These are phyloP conservation scores for Fusarium mundagurra DNA, from an alignment of 2,329 filamentous ascomycete genomes.

Conservation along the genomic window DNA sequence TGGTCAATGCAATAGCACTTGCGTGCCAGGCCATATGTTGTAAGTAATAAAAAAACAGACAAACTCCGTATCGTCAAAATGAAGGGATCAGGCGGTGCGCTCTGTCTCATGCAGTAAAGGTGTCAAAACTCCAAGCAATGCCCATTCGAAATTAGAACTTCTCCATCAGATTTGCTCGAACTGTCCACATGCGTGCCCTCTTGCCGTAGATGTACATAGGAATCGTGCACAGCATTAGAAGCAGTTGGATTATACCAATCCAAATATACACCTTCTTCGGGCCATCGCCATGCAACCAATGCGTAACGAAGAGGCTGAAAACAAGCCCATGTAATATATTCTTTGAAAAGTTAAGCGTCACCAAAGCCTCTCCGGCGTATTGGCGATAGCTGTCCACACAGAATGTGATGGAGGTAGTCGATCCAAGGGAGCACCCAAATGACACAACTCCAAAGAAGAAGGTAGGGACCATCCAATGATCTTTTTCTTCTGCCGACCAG, in stretches of 20 bases:
- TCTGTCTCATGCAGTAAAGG: background rate
- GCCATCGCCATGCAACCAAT: constrained; percentile 82
- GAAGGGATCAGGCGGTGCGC: background rate
- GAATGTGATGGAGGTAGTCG: constrained; percentile 92
- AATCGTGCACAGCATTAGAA: constrained; percentile 77
- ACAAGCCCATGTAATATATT: constrained; percentile 92
- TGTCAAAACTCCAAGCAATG: constrained; percentile 20
- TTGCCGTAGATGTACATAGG: constrained; percentile 97
- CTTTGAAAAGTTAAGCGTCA: constrained; percentile 94
- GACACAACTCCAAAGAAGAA: constrained; percentile 92
- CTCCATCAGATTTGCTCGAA: constrained; percentile 86
- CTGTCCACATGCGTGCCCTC: constrained; percentile 92
- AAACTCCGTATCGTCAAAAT: constrained; percentile 3
- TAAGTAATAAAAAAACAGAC: background rate
- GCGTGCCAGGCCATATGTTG: constrained; percentile 5
- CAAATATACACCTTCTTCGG: constrained; percentile 82
- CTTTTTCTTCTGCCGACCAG: constrained; percentile 81
- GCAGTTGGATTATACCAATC: constrained; percentile 86
- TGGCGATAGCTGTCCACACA: constrained; percentile 93
- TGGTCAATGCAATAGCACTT: background rate
- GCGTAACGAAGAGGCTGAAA: constrained; percentile 87
- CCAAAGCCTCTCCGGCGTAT: constrained; percentile 92
- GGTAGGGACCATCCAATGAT: constrained; percentile 91
- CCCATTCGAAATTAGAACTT: constrained; percentile 57
- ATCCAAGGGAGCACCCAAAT: constrained; percentile 90